Percentiles rank a stretch among this genome's conserved stretches.
These are phyloP conservation scores for Fistulifera solaris DNA, from an alignment of 108 stramenopile genomes.

Conservation along the genomic window DNA sequence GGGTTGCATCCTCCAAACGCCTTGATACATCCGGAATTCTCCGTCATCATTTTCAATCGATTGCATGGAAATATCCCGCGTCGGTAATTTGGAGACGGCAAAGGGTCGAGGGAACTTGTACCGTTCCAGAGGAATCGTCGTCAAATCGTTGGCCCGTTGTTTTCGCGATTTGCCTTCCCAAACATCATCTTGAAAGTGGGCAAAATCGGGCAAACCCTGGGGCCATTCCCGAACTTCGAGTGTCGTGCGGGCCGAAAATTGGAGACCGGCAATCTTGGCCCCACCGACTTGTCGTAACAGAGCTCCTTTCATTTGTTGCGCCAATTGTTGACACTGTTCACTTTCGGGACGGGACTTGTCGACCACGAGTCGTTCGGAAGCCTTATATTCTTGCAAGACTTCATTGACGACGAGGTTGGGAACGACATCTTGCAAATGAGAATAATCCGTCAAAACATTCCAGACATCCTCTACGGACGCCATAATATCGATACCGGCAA, in stretches of 20 bases:
- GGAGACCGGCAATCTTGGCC: conserved; percentile 82
- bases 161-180: conserved; percentile 57
- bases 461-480: conserved; percentile 74
- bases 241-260: conserved; percentile 72
- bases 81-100: conserved; percentile 57
- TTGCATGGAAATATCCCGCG: conserved; percentile 86
- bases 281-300: conserved; percentile 74
- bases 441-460: conserved; percentile 74
- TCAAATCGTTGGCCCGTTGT: conserved; percentile 34
- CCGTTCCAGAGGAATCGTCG: conserved; percentile 38
- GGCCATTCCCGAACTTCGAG: conserved; percentile 86
- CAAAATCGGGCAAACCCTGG: conserved; percentile 69
- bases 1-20: conserved; percentile 88
- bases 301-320: conserved; percentile 61
- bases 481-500: conserved; percentile 83
- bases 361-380: conserved; percentile 10
- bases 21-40: conserved; percentile 87
- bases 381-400: conserved; percentile 49
- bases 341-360: conserved; percentile 20
- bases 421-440: conserved; percentile 64
- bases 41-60: conserved; percentile 74
- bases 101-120: conserved; percentile 81
- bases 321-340: conserved; percentile 45
- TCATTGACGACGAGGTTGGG: conserved; percentile 82
- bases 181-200: conserved; percentile 57